Conservation (phyloP, 2,329 filamentous ascomycete genomes). For the Simplicillium aogashimaense region DNA sequence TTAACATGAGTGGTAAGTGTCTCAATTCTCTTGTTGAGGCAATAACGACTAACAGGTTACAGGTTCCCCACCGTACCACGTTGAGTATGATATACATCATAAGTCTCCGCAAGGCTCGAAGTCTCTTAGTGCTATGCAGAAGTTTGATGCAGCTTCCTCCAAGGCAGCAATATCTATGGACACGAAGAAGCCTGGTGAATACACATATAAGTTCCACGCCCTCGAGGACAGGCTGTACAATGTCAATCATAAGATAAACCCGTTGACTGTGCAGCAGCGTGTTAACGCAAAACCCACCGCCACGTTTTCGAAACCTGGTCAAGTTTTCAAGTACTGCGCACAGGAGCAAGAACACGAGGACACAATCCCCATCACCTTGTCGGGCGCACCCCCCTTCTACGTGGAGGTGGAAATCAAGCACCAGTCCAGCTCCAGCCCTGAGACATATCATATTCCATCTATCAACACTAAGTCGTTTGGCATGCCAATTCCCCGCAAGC, state of each 20-base stretch:
- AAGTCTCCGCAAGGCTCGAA: constrained; percentile 57
- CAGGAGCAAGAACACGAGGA: constrained; percentile 75
- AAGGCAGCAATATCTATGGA: constrained; percentile 77
- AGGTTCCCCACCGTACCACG: constrained; percentile 72
- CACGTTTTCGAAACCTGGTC: constrained; percentile 73
- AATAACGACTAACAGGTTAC: constrained; percentile 17
- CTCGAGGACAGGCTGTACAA: constrained; percentile 82
- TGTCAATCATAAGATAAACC: constrained; percentile 55
- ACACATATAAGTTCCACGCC: constrained; percentile 77
- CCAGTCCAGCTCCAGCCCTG: constrained; percentile 67
- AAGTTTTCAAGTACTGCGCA: constrained; percentile 92
- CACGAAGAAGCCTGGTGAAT: constrained; percentile 69
- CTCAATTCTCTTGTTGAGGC: neutral
- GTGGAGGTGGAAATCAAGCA: constrained; percentile 92
- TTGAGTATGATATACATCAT: constrained; percentile 72
- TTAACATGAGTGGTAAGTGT: constrained; percentile 62
- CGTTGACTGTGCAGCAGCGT: constrained; percentile 66
- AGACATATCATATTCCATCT: constrained; percentile 71
- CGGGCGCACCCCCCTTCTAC: constrained; percentile 77
- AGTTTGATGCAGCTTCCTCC: constrained; percentile 66
- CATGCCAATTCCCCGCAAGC: constrained; percentile 74
- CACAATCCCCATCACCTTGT: constrained; percentile 75
- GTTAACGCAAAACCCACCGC: constrained; percentile 80
- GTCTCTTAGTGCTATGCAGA: constrained; percentile 54
- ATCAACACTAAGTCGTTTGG: constrained; percentile 67